Evolutionary conservation across 331 rosid species (phyloP).

Genomic region (Telfairia occidentalis): DNA sequence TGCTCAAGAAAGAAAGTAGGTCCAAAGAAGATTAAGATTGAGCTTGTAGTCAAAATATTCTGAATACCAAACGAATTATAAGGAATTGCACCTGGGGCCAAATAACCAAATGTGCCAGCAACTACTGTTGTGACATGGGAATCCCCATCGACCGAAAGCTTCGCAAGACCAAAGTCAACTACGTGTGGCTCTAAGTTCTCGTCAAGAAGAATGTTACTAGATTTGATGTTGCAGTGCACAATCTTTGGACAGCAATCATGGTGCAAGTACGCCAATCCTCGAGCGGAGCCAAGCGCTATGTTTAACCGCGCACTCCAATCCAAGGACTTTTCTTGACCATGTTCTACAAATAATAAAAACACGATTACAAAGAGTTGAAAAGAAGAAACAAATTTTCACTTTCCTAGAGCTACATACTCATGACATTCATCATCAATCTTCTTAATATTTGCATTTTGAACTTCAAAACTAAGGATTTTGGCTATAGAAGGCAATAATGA

Average conservation of each 20-base stretch:
- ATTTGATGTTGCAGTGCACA: constrained; percentile 87
- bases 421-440: background rate
- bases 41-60: background rate
- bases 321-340: constrained; percentile 27
- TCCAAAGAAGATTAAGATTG: background rate
- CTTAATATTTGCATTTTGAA: background rate
- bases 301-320: constrained; percentile 75
- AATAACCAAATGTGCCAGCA: constrained; percentile 94
- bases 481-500: background rate
- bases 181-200: constrained; percentile 81
- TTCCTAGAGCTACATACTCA: background rate
- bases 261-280: constrained; percentile 84
- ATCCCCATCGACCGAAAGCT: constrained; percentile 86
- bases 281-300: constrained; percentile 84
- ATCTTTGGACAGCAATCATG: constrained; percentile 84
- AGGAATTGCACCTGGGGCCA: constrained; percentile 68
- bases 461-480: background rate
- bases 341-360: constrained; percentile 18
- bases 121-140: constrained; percentile 95
- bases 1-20: constrained; percentile 19
- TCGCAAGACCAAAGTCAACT: constrained; percentile 89
- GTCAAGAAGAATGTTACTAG: constrained; percentile 85
- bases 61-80: background rate
- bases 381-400: background rate
- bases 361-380: background rate